Base-by-base conservation (phyloP, 2,329 filamentous ascomycete genomes). In the Alternaria gaisen region DNA sequence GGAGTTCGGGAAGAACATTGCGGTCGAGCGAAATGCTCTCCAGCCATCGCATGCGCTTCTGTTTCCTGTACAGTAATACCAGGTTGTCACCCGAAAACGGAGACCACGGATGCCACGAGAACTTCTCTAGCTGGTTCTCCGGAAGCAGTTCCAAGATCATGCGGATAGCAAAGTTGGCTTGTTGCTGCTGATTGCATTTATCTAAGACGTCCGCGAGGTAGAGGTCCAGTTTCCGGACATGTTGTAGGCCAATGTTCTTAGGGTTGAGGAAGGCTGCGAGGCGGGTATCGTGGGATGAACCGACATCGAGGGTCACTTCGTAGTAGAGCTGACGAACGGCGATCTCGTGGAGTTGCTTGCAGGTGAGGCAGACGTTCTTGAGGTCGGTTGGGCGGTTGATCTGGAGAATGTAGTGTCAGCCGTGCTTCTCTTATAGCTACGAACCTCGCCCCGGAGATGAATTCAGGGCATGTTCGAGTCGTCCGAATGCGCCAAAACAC, bases 21-120 rank as follows among this genome's bases (percentile, higher is more conserved):
- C 74, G 74, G 60, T 83, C 82, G 12, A 84, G 71, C 22, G 80
- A 76, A 63, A 83, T 82, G 52, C 78, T 81, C 62, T 84, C 82
- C 18, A 84, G 72, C 79, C 80, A 83, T 60, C 80, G 81, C 77
- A 84, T 79, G 53, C 77, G 75, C 67, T 79, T 81, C 76, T 84
- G 83, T 64, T 81, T 83, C 64, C 78, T 79, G 69, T 83, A 83
- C 10, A 84, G 76, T 41, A 84, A 65, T 18, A 83, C 60, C 61
- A 84, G 69, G 56, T 83, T 84, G 41, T 84, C 83, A 18, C 78
- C 76, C 5, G 80, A 80, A 62, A 84, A 84, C 1, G 79, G 75
- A 47, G 77, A 77, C 82, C 82, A 84, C 16, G 82, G 82, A 69
- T 82, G 81, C 83, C 83, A 84, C 61, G 79, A 82, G 72, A 84